Percentiles rank a stretch among this genome's conserved stretches.
phyloP scores from a whole-genome alignment of 208 protist genomes.

The Trypanosoma melophagium region DNA sequence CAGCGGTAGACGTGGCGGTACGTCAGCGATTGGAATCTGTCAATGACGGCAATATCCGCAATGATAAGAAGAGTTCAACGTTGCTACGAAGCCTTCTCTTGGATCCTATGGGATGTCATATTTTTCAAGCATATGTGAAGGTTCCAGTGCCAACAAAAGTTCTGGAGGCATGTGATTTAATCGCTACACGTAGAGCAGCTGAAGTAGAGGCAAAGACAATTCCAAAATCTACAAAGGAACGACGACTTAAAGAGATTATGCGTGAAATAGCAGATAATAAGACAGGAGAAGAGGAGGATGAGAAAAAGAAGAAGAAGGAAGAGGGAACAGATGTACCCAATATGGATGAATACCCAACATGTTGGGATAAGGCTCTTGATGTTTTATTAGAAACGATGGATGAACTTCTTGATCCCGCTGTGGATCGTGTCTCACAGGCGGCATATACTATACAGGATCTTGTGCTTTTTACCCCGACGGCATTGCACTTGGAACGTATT shows the following conservation, averaged over 20 bases:
- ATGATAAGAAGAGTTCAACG: conserved; percentile 31
- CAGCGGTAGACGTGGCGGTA: conserved; percentile 39
- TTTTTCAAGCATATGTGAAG: conserved; percentile 84
- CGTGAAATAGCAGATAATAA: neutral
- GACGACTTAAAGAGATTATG: conserved; percentile 9
- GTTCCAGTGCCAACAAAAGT: conserved; percentile 48
- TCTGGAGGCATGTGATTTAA: conserved; percentile 41
- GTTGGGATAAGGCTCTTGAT: conserved; percentile 63
- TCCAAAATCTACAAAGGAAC: neutral
- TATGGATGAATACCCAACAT: conserved; percentile 28
- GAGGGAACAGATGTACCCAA: conserved; percentile 1
- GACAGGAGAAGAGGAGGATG: neutral
- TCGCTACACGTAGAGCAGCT: conserved; percentile 7
- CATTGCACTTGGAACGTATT: conserved; percentile 61
- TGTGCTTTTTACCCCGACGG: conserved; percentile 72
- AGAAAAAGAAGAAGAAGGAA: conserved; percentile 9
- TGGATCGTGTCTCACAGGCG: conserved; percentile 39
- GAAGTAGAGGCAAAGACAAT: neutral
- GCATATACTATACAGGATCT: conserved; percentile 81
- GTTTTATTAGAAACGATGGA: conserved; percentile 45
- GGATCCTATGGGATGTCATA: conserved; percentile 71
- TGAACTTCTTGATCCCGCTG: conserved; percentile 51
- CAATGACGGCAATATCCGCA: neutral
- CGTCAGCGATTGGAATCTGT: conserved; percentile 57
- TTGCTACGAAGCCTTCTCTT: conserved; percentile 64